Conservation (phyloP, 306 rosid genomes). For the Bauhinia variegata region DNA sequence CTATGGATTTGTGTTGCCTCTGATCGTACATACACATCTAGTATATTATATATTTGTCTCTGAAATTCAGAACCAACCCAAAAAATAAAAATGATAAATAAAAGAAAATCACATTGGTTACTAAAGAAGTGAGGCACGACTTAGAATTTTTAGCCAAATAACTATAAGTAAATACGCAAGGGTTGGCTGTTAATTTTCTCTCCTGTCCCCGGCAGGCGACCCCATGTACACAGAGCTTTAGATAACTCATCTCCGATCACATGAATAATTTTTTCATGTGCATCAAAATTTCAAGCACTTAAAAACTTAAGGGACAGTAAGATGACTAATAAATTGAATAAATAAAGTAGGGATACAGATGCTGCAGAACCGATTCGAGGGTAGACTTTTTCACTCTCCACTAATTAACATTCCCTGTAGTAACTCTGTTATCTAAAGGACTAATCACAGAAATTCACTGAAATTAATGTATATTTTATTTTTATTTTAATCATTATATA, state of each 20-base stretch:
- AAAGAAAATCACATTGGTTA: conserved; percentile 41
- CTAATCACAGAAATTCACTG: conserved; percentile 33
- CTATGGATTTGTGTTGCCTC: conserved; percentile 66
- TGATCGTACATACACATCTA: conserved; percentile 39
- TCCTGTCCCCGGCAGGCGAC: neutral
- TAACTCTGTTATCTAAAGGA: neutral
- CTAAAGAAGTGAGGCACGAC: conserved; percentile 16
- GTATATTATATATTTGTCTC: too few relatives aligned
- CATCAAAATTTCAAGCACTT: conserved; percentile 9
- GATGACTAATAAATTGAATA: too few relatives aligned
- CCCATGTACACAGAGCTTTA: neutral
- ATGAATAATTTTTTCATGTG: conserved; percentile 36
- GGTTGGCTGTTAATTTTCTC: conserved; percentile 28
- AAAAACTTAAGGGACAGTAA: too few relatives aligned
- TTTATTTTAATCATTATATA: too few relatives aligned
- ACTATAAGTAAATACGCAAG: too few relatives aligned
- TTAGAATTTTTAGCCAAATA: too few relatives aligned
- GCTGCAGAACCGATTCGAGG: too few relatives aligned
- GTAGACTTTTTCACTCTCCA: too few relatives aligned
- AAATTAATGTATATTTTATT: conserved; percentile 33
- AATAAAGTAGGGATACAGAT: neutral
- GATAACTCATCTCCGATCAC: conserved; percentile 18
- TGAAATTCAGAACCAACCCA: too few relatives aligned
- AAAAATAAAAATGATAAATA: too few relatives aligned
- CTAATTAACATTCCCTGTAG: conserved; percentile 49